Evolutionary conservation across 2,329 filamentous ascomycete species (phyloP).

Genomic region (Sporothrix humicola): DNA sequence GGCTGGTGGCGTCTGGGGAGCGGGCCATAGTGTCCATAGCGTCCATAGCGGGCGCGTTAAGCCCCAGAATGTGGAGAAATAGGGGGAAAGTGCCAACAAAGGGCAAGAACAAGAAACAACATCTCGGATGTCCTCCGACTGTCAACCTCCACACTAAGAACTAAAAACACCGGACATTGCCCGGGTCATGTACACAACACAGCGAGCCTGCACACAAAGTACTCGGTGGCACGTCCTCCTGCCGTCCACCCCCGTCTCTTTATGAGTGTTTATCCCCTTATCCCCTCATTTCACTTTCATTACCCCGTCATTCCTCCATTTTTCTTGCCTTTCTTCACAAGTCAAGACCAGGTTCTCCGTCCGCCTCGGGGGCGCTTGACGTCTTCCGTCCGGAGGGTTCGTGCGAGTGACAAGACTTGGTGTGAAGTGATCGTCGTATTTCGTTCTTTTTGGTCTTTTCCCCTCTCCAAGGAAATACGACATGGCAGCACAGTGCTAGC

Average conservation of each 20-base stretch:
- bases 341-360: background rate
- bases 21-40: conserved; percentile 12
- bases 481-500: background rate
- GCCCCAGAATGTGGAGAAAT: conserved; percentile 1
- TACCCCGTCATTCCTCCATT: background rate
- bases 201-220: background rate
- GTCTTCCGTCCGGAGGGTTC: background rate
- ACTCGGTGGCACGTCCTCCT: background rate
- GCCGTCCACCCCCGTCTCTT: background rate
- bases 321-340: background rate
- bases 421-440: conserved; percentile 4
- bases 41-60: background rate
- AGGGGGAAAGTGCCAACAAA: background rate
- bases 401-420: background rate
- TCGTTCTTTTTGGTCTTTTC: background rate
- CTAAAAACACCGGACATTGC: background rate
- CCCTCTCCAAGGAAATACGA: background rate
- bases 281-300: background rate
- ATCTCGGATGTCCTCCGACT: background rate
- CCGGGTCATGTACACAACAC: background rate
- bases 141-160: background rate
- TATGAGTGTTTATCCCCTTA: background rate
- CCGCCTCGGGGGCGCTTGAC: conserved; percentile 14
- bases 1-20: background rate
- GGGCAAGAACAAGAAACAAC: background rate